Evolutionary conservation across 441 rosid genomes (phyloP).

Genomic region (Populus hybrid): DNA sequence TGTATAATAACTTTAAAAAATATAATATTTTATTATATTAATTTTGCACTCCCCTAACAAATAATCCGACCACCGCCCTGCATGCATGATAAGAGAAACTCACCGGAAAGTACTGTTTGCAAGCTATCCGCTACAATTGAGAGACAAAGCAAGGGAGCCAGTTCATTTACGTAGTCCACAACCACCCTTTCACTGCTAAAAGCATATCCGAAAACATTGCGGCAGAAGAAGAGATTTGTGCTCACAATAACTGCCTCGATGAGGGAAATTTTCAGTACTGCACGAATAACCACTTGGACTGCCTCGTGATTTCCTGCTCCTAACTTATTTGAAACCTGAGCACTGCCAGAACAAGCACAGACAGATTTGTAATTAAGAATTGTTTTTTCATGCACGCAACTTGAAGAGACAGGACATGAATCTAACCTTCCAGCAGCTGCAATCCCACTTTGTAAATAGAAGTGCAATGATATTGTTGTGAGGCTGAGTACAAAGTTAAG

Average conservation of each 20-base stretch:
- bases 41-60: too few relatives aligned
- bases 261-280: slow-evolving; percentile 25
- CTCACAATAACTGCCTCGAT: slow-evolving; percentile 33
- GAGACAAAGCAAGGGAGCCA: slow-evolving; percentile 42
- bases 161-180: slow-evolving; percentile 29
- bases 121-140: slow-evolving; percentile 40
- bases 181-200: slow-evolving; percentile 42
- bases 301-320: slow-evolving; percentile 50
- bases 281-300: slow-evolving; percentile 38
- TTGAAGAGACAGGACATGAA: neutral
- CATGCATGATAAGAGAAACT: neutral
- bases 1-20: too few relatives aligned
- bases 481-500: slow-evolving; percentile 32
- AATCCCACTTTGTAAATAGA: slow-evolving; percentile 39
- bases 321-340: slow-evolving; percentile 54
- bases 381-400: neutral
- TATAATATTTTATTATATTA: too few relatives aligned
- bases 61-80: too few relatives aligned
- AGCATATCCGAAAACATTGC: slow-evolving; percentile 38
- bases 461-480: slow-evolving; percentile 39
- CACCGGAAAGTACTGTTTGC: slow-evolving; percentile 49
- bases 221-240: slow-evolving; percentile 32
- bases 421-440: slow-evolving; percentile 57
- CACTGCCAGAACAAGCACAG: slow-evolving; percentile 23
- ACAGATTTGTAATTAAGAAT: neutral